A percentile compares a stretch with the other conserved stretches of the same genome.
Evolutionary conservation across 768 basidiomycete genomes (phyloP).

Genomic region (Lactarius sanguifluus): DNA sequence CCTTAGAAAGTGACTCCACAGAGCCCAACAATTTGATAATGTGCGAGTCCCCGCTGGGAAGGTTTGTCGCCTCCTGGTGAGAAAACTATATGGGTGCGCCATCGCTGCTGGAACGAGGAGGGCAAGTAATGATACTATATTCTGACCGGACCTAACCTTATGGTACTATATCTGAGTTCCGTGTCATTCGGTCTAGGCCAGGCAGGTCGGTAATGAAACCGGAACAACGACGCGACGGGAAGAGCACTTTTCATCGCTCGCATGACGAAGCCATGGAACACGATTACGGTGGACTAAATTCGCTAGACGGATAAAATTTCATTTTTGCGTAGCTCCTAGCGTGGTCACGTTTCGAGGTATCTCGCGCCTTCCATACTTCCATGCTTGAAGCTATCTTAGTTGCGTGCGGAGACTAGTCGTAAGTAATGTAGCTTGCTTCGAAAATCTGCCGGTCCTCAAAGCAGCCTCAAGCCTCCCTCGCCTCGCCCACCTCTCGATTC

Average conservation of each 20-base stretch:
- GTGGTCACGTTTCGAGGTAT: too few relatives aligned
- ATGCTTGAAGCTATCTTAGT: conserved; percentile 29
- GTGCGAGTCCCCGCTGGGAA: neutral
- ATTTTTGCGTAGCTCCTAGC: too few relatives aligned
- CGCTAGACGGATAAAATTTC: conserved; percentile 32
- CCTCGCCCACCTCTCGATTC: too few relatives aligned
- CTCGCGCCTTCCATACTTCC: conserved; percentile 37
- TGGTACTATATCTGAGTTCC: conserved; percentile 36
- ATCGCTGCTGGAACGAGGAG: too few relatives aligned
- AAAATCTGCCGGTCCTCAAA: too few relatives aligned
- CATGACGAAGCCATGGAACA: conserved; percentile 43
- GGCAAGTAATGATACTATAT: conserved; percentile 38
- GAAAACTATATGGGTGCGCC: too few relatives aligned
- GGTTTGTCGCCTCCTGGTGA: too few relatives aligned
- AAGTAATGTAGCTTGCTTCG: too few relatives aligned
- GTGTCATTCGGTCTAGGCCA: neutral
- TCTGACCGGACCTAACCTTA: conserved; percentile 38
- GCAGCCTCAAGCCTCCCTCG: too few relatives aligned
- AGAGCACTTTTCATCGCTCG: conserved; percentile 42
- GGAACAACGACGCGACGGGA: conserved; percentile 28
- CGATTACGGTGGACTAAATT: conserved; percentile 42
- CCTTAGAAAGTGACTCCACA: neutral
- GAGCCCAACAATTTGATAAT: neutral
- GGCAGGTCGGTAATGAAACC: too few relatives aligned
- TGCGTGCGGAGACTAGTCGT: too few relatives aligned